Evolutionary conservation across 192 early-diverging fungal genomes (phyloP), one percentile per base, ranked within the genome.

Genomic region (Allomyces macrogynus): DNA sequence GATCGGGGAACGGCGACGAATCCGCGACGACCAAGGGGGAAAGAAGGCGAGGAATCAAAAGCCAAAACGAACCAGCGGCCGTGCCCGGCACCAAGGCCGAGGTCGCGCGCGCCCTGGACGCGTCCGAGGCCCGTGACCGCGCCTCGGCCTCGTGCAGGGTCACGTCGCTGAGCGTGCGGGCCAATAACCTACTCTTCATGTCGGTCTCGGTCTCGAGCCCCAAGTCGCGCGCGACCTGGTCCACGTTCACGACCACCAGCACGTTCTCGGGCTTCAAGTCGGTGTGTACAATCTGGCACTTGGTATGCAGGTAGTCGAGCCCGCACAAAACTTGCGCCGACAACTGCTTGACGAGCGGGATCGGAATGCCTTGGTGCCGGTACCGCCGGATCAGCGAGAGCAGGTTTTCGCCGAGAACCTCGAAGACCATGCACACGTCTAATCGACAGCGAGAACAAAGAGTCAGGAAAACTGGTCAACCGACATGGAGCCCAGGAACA

Each of bases 211-310:
- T 66, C 57, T 73, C 71, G 43, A 81, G 63, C 63, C 84, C 78
- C 62, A 74, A 26, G 68, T 77, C 74, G 63, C 77, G 75, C 25
- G 93, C 77, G 5, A 88, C 82, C 9, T 87, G 79, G 24, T 91
- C 89, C 3, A 93, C 89, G 66, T 95, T 79, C 57, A 86, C 85
- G 40, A 98, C 83, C n/a, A 94, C 87, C 9, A 97, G 79, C 5
- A 95, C 87, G 71, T 97, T 97, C 74, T 98, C 95, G 12, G 93
- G 95, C 68, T 99, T 99, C 54, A 99, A 72, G 73, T 99, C 95
- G 0, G 95, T 99, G 76, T 99, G 95, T 64, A 99, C 95, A 67
- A 99, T 92, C 32, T 84, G 82, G 76, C 95, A 99, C 61, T 89
- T 84, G 3, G 84, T 77, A 74, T 99, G 95, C 69, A 99, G 78